Evolutionary conservation across 2,329 filamentous ascomycete species (phyloP), one percentile per base, ranked within the genome.

Genomic region (Fusarium globosum): DNA sequence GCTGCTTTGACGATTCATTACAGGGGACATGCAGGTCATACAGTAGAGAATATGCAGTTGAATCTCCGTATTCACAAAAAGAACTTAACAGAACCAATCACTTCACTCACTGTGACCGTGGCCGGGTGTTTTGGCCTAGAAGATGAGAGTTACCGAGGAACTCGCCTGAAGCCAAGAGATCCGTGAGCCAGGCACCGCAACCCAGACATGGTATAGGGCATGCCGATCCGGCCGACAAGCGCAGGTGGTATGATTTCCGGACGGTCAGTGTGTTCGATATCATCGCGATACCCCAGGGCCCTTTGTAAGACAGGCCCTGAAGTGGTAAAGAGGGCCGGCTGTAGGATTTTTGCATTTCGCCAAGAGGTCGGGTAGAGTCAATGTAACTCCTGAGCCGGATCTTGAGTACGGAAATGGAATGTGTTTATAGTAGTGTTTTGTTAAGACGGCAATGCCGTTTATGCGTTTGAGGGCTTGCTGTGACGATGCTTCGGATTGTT

Each of bases 131-230:
- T 28, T 38, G 42, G 35, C 35, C 56, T 7, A 14, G 28, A 51
- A 59, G 20, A 49, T 10, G 56, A 39, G 28, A 51, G 30, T 13
- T 51, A 23, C 33, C 30, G 35, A 53, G 48, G 39, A 63, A 41
- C 7, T 33, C 45, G 28, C 36, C 57, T 59, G 52, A 38, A 48
- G 60, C 52, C 42, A 41, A 63, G 60, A 59, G 42, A 63, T 48
- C 35, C 26, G n/a, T 46, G 42, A 59, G 35, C 26, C 42, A 33
- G 41, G 60, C 14, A 39, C 38, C 33, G 7, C 45, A 39, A 26
- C 26, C 38, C 43, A 39, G 55, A 43, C 61, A 18, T 7, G 61
- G 55, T 23, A 41, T 26, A 36, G 30, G 36, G 23, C 23, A 23
- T 55, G 49, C 21, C 42, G 66, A 63, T 56, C 65, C 48, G 55